Percentiles rank a stretch among this genome's conserved stretches.
Conservation (phyloP, 192 early-diverging fungal species). For the Martensiomyces pterosporus region DNA sequence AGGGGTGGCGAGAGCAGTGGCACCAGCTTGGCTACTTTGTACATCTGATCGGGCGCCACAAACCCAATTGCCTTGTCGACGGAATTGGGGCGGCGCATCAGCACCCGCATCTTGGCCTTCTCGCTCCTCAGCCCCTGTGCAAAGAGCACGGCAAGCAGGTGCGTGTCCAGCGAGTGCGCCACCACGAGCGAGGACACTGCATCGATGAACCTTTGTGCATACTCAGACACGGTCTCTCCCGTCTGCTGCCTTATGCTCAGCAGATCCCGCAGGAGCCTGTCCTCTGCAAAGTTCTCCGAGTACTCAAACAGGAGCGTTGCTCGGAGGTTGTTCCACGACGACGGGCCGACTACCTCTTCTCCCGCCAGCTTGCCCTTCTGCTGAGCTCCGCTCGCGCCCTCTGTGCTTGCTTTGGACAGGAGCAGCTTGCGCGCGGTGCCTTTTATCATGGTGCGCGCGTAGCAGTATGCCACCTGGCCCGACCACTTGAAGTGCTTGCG, state of each 20-base stretch:
- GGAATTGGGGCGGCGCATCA: conserved; percentile 29
- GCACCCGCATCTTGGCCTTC: conserved; percentile 32
- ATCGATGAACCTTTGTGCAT: conserved; percentile 37
- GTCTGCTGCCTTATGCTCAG: conserved; percentile 31
- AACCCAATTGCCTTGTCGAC: conserved; percentile 41
- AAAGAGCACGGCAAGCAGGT: conserved; percentile 29
- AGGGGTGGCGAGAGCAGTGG: conserved; percentile 30
- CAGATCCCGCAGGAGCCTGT: conserved; percentile 34
- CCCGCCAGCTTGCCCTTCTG: conserved; percentile 19
- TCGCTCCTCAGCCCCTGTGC: conserved; percentile 36
- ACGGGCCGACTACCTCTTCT: conserved; percentile 42
- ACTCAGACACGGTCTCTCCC: conserved; percentile 42
- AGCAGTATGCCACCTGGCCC: conserved; percentile 44
- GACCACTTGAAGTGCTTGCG: conserved; percentile 53
- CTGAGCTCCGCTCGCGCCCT: not conserved
- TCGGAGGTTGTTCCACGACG: conserved; percentile 39
- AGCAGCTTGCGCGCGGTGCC: conserved; percentile 37
- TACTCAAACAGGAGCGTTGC: conserved; percentile 41
- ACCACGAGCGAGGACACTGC: conserved; percentile 21
- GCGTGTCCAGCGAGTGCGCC: conserved; percentile 30
- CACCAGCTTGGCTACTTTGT: conserved; percentile 37
- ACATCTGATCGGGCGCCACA: conserved; percentile 45
- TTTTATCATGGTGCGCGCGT: conserved; percentile 49
- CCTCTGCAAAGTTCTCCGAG: conserved; percentile 20
- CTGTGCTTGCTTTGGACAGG: not conserved